A percentile compares a stretch with the other conserved stretches of the same genome.
phyloP scores from a whole-genome alignment of 2,329 filamentous ascomycete genomes.

The Aureobasidium sp. region DNA sequence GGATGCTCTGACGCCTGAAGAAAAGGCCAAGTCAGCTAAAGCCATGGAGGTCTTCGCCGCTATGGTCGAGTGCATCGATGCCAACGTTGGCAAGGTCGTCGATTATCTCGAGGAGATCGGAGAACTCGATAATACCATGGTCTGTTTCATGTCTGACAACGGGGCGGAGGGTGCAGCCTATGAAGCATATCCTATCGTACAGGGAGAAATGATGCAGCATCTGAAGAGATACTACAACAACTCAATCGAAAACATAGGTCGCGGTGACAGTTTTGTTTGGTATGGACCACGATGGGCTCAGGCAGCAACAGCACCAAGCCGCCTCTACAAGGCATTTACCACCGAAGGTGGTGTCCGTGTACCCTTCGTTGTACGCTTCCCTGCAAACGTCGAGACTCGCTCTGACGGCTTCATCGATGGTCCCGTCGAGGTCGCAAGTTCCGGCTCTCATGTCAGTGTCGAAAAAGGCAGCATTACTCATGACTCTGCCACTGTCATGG shows the following conservation, averaged over 20 bases:
- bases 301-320: slow-evolving; percentile 43
- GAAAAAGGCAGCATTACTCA: slow-evolving; percentile 35
- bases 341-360: slow-evolving; percentile 45
- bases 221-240: slow-evolving; percentile 51
- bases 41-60: slow-evolving; percentile 56
- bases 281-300: slow-evolving; percentile 51
- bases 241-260: slow-evolving; percentile 48
- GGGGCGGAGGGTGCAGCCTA: slow-evolving; percentile 52
- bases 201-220: slow-evolving; percentile 45
- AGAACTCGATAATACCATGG: slow-evolving; percentile 55
- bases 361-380: slow-evolving; percentile 40
- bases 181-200: slow-evolving; percentile 50
- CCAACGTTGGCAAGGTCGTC: slow-evolving; percentile 50
- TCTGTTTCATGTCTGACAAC: slow-evolving; percentile 56
- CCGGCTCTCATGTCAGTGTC: slow-evolving; percentile 9
- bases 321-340: slow-evolving; percentile 39
- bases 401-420: slow-evolving; percentile 32
- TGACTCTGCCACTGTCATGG: slow-evolving; percentile 41
- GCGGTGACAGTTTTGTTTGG: slow-evolving; percentile 50
- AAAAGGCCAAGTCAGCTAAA: slow-evolving; percentile 39
- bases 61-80: slow-evolving; percentile 56
- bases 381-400: slow-evolving; percentile 16
- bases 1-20: slow-evolving; percentile 39
- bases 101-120: slow-evolving; percentile 46
- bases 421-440: slow-evolving; percentile 33